Evolutionary conservation across 805 yeast genomes (phyloP).

Genomic region (Hanseniaspora lindneri): DNA sequence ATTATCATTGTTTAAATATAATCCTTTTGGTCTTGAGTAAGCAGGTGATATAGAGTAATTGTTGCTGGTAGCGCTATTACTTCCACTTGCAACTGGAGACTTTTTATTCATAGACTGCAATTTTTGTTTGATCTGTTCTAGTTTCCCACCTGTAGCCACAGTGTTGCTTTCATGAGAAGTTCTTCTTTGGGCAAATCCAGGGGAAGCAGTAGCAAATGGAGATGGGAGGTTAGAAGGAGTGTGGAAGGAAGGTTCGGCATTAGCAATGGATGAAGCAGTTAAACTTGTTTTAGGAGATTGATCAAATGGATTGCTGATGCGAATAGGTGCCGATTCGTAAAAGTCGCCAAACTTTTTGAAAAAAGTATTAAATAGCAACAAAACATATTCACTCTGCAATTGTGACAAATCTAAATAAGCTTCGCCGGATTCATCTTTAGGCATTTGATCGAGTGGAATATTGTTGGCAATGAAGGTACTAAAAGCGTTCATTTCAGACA

Average conservation of each 20-base stretch:
- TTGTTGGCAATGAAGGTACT: conserved; percentile 12
- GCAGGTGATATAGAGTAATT: conserved; percentile 18
- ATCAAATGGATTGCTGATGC: conserved; percentile 25
- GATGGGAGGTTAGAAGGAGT: conserved; percentile 5
- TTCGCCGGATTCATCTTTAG: conserved; percentile 45
- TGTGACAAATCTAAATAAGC: conserved; percentile 94
- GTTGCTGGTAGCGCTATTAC: conserved; percentile 25
- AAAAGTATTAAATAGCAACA: conserved; percentile 75
- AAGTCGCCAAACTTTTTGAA: conserved; percentile 36
- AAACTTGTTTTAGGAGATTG: conserved; percentile 5
- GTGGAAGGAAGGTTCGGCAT: conserved; percentile 2
- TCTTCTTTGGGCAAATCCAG: background rate
- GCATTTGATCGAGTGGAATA: conserved; percentile 13
- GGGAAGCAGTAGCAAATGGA: conserved; percentile 8
- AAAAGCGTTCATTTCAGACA: conserved; percentile 71
- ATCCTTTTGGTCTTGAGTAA: conserved; percentile 15
- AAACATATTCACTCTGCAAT: conserved; percentile 69
- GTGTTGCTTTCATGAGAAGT: conserved; percentile 16
- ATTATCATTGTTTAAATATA: conserved; percentile 21
- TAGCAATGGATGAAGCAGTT: conserved; percentile 19
- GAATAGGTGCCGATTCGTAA: conserved; percentile 22
- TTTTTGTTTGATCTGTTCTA: conserved; percentile 60
- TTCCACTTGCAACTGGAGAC: conserved; percentile 30
- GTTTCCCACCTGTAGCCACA: conserved; percentile 32
- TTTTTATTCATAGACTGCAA: conserved; percentile 59